Conservation (phyloP, 2,329 filamentous ascomycete species). For the Zasmidium angulare region DNA sequence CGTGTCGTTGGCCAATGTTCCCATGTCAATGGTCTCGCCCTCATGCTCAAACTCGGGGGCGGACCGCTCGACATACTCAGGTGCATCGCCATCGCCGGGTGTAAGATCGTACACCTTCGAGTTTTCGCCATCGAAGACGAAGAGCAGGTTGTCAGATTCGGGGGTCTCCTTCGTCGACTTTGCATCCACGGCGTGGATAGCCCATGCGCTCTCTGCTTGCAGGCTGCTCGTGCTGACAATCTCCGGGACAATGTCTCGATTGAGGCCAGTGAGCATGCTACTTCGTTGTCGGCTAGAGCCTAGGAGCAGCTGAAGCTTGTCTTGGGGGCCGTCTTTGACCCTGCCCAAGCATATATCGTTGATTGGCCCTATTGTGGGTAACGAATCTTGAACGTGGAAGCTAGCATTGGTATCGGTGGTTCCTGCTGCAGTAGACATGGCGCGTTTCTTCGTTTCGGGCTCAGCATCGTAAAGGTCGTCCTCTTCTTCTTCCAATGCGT, state of each 20-base stretch:
- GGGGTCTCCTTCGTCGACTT: conserved; percentile 1
- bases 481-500: conserved; percentile 55
- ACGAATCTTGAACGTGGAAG: conserved; percentile 74
- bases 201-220: conserved; percentile 77
- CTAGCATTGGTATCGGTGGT: conserved; percentile 58
- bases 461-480: conserved; percentile 66
- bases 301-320: conserved; percentile 52
- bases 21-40: conserved; percentile 82
- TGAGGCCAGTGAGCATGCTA: conserved; percentile 72
- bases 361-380: conserved; percentile 78
- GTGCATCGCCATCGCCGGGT: conserved; percentile 7
- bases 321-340: conserved; percentile 39
- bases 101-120: conserved; percentile 30
- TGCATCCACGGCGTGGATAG: conserved; percentile 51
- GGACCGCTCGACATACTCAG: conserved; percentile 52
- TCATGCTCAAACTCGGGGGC: conserved; percentile 91
- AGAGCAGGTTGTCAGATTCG: conserved; percentile 28
- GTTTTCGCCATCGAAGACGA: conserved; percentile 30
- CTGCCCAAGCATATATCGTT: conserved; percentile 71
- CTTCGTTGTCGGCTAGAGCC: conserved; percentile 64
- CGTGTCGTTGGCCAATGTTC: conserved; percentile 75
- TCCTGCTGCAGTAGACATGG: conserved; percentile 36
- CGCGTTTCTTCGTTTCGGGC: conserved; percentile 42
- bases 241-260: conserved; percentile 72
- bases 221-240: conserved; percentile 70